These are phyloP conservation scores for Dioscorea dumetorum DNA, from an alignment of 106 monocot genomes.

Conservation along the genomic window DNA sequence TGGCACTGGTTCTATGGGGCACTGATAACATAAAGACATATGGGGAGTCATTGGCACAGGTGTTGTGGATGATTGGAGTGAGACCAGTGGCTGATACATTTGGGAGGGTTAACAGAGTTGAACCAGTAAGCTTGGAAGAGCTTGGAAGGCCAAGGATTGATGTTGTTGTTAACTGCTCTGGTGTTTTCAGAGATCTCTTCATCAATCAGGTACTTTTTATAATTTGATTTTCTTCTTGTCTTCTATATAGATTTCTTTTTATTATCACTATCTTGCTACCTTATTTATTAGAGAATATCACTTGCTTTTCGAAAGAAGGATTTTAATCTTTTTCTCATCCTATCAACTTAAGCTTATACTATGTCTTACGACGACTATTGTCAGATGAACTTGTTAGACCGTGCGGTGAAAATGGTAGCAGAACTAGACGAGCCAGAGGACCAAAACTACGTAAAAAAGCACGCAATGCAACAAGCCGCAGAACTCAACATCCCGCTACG, in stretches of 20 bases:
- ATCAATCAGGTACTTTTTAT: slow-evolving; percentile 56
- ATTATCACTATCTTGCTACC: not conserved
- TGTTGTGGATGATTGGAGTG: slow-evolving; percentile 79
- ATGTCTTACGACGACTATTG: not conserved
- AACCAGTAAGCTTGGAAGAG: slow-evolving; percentile 68
- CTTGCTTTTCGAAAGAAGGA: too few species aligned
- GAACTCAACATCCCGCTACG: slow-evolving; percentile 51
- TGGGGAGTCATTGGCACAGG: slow-evolving; percentile 74
- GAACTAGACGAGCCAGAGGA: slow-evolving; percentile 75
- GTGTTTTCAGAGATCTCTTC: slow-evolving; percentile 83
- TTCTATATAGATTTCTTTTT: not conserved
- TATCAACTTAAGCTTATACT: too few species aligned
- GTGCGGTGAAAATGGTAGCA: slow-evolving; percentile 79
- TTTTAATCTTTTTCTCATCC: too few species aligned
- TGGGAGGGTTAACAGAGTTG: slow-evolving; percentile 67
- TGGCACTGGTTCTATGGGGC: slow-evolving; percentile 72
- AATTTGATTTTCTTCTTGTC: too few species aligned
- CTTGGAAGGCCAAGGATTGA: slow-evolving; percentile 69
- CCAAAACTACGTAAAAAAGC: slow-evolving; percentile 66
- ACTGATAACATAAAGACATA: slow-evolving; percentile 85
- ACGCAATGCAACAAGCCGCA: slow-evolving; percentile 56
- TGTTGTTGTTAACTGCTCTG: slow-evolving; percentile 85
- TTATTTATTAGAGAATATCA: not conserved
- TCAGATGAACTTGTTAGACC: slow-evolving; percentile 80
- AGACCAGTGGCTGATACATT: slow-evolving; percentile 58